Base-by-base conservation (phyloP, 2,329 filamentous ascomycete species). In the Pseudogymnoascus sp. region DNA sequence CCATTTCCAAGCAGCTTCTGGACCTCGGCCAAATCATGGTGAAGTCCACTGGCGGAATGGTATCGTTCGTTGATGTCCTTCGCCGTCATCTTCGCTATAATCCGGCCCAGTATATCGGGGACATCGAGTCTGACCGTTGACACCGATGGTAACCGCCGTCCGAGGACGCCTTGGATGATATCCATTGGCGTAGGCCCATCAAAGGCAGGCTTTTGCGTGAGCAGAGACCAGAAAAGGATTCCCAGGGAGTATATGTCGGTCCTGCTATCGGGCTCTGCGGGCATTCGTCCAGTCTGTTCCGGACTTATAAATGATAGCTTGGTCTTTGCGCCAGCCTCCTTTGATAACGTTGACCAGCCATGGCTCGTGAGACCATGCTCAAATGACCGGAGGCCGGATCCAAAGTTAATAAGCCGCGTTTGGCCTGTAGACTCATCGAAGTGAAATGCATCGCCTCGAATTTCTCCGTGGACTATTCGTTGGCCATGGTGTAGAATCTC, bases 161-260 rank as follows among this genome's bases (percentile, higher is more conserved):
- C 87, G 7, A 97, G 79, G 9, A 97, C 91, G 66, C 87, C 90
- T 71, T 97, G 92, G 65, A 97, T 91, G 47, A 97, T 91, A 68
- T 97, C 92, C 62, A 97, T 82, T 0, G 92, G 90, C 0, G 85
- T 87, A 11, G 85, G 81, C 8, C 90, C 93, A 35, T 88, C 86
- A 66, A 94, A 96, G 0, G 91, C 88, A 2, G 89, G 83, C 67
- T 87, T 83, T 28, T 91, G 90, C 1, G 90, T 89, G 50, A 96
- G 77, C 69, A 95, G 82, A 7, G 84, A 90, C 88, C 91, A 97
- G 72, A 97, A 93, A 1, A 97, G 74, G 38, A 97, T 86, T 3
- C 93, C 93, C 1, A 97, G 77, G 0, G 90, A 92, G 75, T 97
- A 97, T 32, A 97, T 95, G 73, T 97, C 93, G 14, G 93, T 97